Evolutionary conservation across 202 grass and related monocot species (phyloP), one percentile per base, ranked within the genome.

Genomic region (Panicum virgatum): DNA sequence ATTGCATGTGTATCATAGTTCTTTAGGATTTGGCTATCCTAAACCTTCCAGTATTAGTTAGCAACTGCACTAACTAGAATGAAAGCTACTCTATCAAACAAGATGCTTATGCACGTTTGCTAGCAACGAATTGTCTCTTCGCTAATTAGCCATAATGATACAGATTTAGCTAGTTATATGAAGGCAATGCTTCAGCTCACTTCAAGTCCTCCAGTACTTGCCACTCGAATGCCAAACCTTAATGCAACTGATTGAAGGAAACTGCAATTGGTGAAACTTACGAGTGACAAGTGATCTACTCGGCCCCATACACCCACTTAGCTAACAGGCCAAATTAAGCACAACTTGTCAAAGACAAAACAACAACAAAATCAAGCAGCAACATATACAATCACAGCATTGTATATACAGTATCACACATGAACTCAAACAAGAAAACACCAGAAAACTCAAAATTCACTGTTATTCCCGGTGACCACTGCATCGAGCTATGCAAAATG

Each of bases 1-100:
- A 23, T 4, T 30, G 12, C 22, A 68, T 9, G 20, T 0, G 1
- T 6, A 75, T 8, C 23, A 14, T 3, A 51, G 40, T 62, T 52
- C 36, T 53, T 34, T 53, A 84, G 13, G 6, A 74, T 60, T 40
- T 80, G 43, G 34, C 72, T 44, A 66, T 25, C 72, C 5, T 58
- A 27, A 69, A 11, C 4, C 39, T 77, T 5, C 16, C 44, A 34
- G 40, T 26, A 14, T 85, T 48, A 69, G 25, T 12, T 37, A 58
- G 52, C 25, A 48, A 50, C 15, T 68, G n/a, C 52, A 80, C 6
- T 50, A 18, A 23, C 12, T 75, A 61, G 7, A 61, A 85, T 39
- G 9, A 12, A 62, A n/a, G 13, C 16, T 52, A 3, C n/a, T n/a
- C n/a, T 42, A 23, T 30, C 11, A 12, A 52, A 80, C 6, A 20